phyloP scores from a whole-genome alignment of 73 alveolate species.

The Uronychia setigera region DNA sequence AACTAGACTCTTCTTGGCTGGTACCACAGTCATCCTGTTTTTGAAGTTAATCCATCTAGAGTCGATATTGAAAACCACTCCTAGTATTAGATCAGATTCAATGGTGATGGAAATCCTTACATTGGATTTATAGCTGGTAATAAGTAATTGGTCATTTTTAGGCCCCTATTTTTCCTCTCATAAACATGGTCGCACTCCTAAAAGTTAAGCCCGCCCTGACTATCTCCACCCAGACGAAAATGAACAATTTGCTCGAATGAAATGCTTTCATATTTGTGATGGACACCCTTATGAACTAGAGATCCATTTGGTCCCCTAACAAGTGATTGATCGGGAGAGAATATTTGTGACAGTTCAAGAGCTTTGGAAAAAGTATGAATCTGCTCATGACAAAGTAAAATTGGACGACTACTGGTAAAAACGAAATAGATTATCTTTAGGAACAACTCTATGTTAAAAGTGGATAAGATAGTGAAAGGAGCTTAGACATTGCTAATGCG shows the following conservation, averaged over 20 bases:
- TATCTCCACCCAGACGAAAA: neutral
- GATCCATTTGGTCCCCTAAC: neutral
- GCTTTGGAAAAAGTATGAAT: neutral
- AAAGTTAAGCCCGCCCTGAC: neutral
- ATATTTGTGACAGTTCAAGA: neutral
- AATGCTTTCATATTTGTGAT: neutral
- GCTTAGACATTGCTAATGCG: neutral
- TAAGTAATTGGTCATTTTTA: no score
- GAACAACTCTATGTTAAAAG: neutral
- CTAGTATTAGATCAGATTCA: slow-evolving; percentile 20
- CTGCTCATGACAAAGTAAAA: neutral
- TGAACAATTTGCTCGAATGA: neutral
- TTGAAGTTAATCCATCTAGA: slow-evolving; percentile 47
- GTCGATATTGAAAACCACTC: slow-evolving; percentile 51
- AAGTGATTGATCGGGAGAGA: neutral
- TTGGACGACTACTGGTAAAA: neutral
- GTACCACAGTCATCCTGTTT: slow-evolving; percentile 65
- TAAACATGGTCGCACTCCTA: neutral
- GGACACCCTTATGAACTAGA: neutral
- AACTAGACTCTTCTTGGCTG: slow-evolving; percentile 39
- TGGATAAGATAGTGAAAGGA: neutral
- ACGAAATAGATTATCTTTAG: neutral
- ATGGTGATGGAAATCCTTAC: slow-evolving; percentile 36
- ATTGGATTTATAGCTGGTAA: slow-evolving; percentile 35
- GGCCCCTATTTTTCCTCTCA: slow-evolving; percentile 31